Conservation (phyloP, 148 eudicot species). For the Spergularia bocconei region DNA sequence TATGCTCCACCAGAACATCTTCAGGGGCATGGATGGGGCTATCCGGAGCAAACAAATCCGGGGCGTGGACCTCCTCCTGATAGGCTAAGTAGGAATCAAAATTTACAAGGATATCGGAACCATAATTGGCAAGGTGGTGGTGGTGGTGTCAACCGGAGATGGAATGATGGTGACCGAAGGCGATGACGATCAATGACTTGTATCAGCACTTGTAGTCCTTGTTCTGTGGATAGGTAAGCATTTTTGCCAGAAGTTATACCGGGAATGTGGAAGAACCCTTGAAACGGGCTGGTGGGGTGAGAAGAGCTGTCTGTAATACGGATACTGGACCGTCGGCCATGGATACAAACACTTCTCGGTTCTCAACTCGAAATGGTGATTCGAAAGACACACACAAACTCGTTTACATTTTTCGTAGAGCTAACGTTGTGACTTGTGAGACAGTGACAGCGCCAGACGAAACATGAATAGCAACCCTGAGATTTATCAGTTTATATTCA, state of each 20-base stretch:
- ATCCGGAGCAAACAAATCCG: constrained; percentile 35
- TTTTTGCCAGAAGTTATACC: neutral
- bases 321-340: constrained; percentile 7
- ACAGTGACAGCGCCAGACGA: neutral
- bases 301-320: neutral
- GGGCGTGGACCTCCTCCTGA: constrained; percentile 43
- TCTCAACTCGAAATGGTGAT: neutral
- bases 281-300: neutral
- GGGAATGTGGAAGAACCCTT: neutral
- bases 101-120: constrained; percentile 39
- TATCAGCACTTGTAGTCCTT: constrained; percentile 18
- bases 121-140: constrained; percentile 24
- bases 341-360: neutral
- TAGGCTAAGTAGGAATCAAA: constrained; percentile 40
- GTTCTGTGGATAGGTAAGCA: constrained; percentile 11
- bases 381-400: neutral
- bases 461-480: neutral
- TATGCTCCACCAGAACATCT: constrained; percentile 27
- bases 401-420: constrained; percentile 10
- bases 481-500: neutral
- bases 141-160: constrained; percentile 37
- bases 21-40: constrained; percentile 31
- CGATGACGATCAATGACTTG: constrained; percentile 31
- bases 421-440: neutral
- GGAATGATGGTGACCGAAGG: constrained; percentile 39